Evolutionary conservation across 1,284 basidiomycete genomes (phyloP), one percentile per base, ranked within the genome.

Genomic region (Phylloboletellus chloephorus): DNA sequence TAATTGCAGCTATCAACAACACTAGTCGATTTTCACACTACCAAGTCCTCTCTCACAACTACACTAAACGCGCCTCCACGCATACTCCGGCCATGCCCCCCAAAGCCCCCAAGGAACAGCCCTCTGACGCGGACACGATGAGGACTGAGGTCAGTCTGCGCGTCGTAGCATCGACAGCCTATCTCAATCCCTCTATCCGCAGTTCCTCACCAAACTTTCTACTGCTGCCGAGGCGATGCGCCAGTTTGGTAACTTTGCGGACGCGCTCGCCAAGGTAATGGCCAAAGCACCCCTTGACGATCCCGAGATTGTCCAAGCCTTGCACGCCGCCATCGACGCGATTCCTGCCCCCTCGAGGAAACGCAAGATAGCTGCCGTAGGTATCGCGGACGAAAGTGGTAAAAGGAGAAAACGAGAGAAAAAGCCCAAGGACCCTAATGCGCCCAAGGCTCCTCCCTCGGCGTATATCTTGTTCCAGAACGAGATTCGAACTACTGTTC

Each of bases 391-490:
- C 1, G 67, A 61, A 29, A 48, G 49, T 28, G 69, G 69, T 37
- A 79, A 73, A 59, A 62, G 56, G 59, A 57, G 50, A 60, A 66
- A 52, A 52, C 55, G 58, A 45, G 66, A 61, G 57, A 84, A 79
- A 58, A 83, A 82, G 54, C 64, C 67, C 43, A 91, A 82, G 63
- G 94, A 98, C 61, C 92, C 92, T 24, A 86, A 92, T 62, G 91
- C 91, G 44, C 95, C 95, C 30, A 97, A 96, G 67, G 82, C 92
- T 12, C 92, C 95, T 19, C 78, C 93, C 15, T 91, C 90, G 13
- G 93, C 93, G 13, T 98, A 97, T 71, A 81, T 98, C 60, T 73
- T 96, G 54, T 98, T 88, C 76, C 95, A 97, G 67, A 97, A 97
- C 63, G 85, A 89, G 31, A 75, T 93, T 46, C 83, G 93, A 56